Conservation (phyloP, 1,284 basidiomycete species). For the Flammula alnicola region DNA sequence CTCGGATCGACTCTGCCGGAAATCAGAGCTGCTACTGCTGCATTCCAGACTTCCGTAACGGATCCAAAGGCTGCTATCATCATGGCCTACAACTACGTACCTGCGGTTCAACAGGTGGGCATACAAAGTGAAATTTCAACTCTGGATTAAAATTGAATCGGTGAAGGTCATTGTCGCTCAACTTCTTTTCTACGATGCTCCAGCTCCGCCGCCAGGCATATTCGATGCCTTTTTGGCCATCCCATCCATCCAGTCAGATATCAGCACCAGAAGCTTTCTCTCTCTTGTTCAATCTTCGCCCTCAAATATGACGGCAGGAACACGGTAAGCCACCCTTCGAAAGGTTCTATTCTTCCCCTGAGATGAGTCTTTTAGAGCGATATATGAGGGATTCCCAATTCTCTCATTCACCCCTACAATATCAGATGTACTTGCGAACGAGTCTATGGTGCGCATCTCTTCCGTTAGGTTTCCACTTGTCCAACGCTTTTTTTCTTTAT, state of each 20-base stretch:
- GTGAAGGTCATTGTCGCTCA: neutral
- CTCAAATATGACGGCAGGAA: neutral
- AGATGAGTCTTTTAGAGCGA: conserved; percentile 34
- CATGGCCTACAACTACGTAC: conserved; percentile 50
- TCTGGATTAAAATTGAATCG: conserved; percentile 35
- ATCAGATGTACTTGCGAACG: conserved; percentile 51
- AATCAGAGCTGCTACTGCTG: conserved; percentile 49
- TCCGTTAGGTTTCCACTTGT: too few species aligned
- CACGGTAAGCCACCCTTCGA: neutral
- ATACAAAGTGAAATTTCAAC: neutral
- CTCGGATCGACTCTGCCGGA: conserved; percentile 11
- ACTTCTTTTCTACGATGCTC: conserved; percentile 38
- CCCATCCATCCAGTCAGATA: conserved; percentile 3
- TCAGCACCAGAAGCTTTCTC: conserved; percentile 7
- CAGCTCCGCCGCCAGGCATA: conserved; percentile 11
- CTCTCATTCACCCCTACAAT: conserved; percentile 42
- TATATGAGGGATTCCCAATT: conserved; percentile 54
- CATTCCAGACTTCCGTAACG: conserved; percentile 48
- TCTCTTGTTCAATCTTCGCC: conserved; percentile 5
- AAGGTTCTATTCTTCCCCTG: neutral
- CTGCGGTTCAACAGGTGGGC: conserved; percentile 38
- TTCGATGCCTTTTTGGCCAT: conserved; percentile 14
- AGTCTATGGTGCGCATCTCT: too few species aligned
- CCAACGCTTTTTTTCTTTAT: too few species aligned
- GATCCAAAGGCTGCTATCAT: conserved; percentile 66